These are phyloP conservation scores for Phaeosphaeria sp. DNA, from an alignment of 2,329 filamentous ascomycete genomes.

Conservation along the genomic window DNA sequence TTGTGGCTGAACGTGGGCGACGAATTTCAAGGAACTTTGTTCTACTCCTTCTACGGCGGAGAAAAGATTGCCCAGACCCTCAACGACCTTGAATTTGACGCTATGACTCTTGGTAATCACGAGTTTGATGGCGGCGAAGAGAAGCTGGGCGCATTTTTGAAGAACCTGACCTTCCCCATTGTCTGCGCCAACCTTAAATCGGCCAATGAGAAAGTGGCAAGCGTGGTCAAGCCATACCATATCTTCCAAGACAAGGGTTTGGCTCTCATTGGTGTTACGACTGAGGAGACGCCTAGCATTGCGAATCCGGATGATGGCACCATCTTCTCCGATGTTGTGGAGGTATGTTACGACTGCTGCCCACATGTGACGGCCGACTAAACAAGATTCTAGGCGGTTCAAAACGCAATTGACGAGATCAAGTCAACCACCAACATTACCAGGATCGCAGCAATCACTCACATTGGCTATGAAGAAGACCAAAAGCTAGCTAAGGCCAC, in stretches of 20 bases:
- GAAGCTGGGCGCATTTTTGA: constrained; percentile 65
- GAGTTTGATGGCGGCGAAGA: constrained; percentile 72
- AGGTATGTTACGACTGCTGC: constrained; percentile 15
- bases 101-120: constrained; percentile 55
- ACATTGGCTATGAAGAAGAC: constrained; percentile 71
- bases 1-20: constrained; percentile 71
- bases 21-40: constrained; percentile 72
- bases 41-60: constrained; percentile 70
- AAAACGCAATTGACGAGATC: constrained; percentile 68
- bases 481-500: constrained; percentile 66
- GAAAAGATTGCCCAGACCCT: constrained; percentile 72
- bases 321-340: constrained; percentile 63
- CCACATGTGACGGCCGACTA: not conserved
- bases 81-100: constrained; percentile 70
- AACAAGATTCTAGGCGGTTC: constrained; percentile 53
- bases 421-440: constrained; percentile 66
- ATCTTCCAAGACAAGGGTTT: constrained; percentile 67
- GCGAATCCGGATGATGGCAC: constrained; percentile 65
- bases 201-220: constrained; percentile 64
- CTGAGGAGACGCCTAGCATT: constrained; percentile 64
- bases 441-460: constrained; percentile 70
- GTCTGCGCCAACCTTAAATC: constrained; percentile 69
- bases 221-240: constrained; percentile 69
- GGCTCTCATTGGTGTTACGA: constrained; percentile 70
- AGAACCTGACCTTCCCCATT: constrained; percentile 70